A percentile compares a stretch with the other conserved stretches of the same genome.
These are phyloP conservation scores for Lactarius pseudohatsudake DNA, from an alignment of 768 basidiomycete genomes.

Conservation along the genomic window DNA sequence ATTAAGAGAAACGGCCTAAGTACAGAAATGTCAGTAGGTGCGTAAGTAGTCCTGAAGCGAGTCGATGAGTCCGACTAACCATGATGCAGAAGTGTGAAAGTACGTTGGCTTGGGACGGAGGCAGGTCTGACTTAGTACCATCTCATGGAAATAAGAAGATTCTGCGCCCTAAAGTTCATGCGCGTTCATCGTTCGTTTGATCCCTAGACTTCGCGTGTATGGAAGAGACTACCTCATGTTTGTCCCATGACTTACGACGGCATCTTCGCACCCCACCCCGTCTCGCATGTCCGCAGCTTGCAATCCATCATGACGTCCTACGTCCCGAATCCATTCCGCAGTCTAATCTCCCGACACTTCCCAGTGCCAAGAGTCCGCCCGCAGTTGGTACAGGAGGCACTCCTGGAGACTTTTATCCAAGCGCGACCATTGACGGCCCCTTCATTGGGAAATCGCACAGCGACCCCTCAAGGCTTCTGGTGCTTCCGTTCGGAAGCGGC, in stretches of 20 bases:
- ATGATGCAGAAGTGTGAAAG: neutral
- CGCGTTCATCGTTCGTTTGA: neutral
- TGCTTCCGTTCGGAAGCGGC: neutral
- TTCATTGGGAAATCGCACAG: neutral
- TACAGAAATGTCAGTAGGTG: neutral
- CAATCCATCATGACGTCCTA: neutral
- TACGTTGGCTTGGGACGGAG: neutral
- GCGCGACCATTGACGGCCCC: neutral
- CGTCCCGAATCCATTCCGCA: neutral
- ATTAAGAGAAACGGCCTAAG: neutral
- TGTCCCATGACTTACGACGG: neutral
- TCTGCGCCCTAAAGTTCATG: neutral
- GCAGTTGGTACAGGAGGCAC: neutral
- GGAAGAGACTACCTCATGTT: neutral
- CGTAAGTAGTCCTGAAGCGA: neutral
- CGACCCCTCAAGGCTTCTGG: neutral
- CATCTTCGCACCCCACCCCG: neutral
- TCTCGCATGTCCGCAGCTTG: neutral
- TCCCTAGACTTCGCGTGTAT: neutral
- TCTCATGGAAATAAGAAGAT: neutral
- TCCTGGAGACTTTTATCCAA: neutral
- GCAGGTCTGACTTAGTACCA: neutral
- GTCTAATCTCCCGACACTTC: neutral
- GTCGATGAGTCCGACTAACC: neutral
- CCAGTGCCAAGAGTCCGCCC: neutral